phyloP scores from a whole-genome alignment of 495 filamentous ascomycete genomes.

The Podospora tetraspora region DNA sequence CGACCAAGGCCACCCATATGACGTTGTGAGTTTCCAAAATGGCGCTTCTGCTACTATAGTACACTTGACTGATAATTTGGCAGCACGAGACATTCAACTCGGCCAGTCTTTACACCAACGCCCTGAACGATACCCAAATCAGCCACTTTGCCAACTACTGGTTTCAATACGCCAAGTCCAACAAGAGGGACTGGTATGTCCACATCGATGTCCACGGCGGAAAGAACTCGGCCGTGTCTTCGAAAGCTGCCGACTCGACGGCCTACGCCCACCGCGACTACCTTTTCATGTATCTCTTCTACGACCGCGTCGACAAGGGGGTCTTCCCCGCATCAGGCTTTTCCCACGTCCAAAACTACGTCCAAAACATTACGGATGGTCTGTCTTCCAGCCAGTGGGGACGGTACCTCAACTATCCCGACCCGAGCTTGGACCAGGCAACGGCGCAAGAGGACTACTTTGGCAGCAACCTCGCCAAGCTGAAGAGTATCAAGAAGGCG shows the following conservation, averaged over 20 bases:
- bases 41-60: background rate
- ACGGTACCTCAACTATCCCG: slow-evolving; percentile 46
- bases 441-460: slow-evolving; percentile 46
- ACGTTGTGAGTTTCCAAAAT: slow-evolving; percentile 14
- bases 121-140: slow-evolving; percentile 33
- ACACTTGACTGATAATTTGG: background rate
- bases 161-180: slow-evolving; percentile 38
- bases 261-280: slow-evolving; percentile 44
- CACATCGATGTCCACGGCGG: slow-evolving; percentile 45
- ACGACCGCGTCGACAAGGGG: slow-evolving; percentile 35
- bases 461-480: slow-evolving; percentile 47
- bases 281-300: slow-evolving; percentile 42
- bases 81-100: slow-evolving; percentile 46
- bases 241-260: slow-evolving; percentile 24
- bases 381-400: slow-evolving; percentile 32
- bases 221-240: slow-evolving; percentile 36
- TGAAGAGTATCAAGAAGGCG: slow-evolving; percentile 51
- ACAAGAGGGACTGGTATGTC: slow-evolving; percentile 42
- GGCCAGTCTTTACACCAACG: slow-evolving; percentile 33
- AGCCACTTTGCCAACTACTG: slow-evolving; percentile 39
- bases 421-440: slow-evolving; percentile 33
- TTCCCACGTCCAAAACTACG: slow-evolving; percentile 35
- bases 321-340: slow-evolving; percentile 30
- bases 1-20: slow-evolving; percentile 31
- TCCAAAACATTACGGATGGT: slow-evolving; percentile 30